These are phyloP conservation scores for Saturnispora gosingensis DNA, from an alignment of 805 yeast genomes.

Conservation along the genomic window DNA sequence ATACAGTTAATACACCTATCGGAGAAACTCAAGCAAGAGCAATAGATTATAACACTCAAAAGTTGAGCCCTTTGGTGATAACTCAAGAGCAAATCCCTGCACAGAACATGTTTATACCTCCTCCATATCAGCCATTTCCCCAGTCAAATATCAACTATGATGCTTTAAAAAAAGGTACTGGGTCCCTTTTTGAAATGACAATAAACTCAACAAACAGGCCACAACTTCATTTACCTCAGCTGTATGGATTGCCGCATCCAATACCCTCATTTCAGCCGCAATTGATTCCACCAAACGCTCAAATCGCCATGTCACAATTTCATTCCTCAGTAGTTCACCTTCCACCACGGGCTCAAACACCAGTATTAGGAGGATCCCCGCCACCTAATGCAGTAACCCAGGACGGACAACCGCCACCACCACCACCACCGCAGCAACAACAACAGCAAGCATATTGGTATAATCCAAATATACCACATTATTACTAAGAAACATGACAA, in stretches of 20 bases:
- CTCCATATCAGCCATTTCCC: neutral
- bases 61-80: neutral
- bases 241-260: neutral
- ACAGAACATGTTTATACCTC: neutral
- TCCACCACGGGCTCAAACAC: neutral
- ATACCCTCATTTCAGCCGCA: neutral
- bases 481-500: neutral
- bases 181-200: neutral
- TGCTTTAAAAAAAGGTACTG: neutral
- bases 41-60: neutral
- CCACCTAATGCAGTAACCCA: neutral
- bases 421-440: neutral
- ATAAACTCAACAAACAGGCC: neutral
- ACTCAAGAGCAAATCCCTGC: neutral
- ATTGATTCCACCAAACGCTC: neutral
- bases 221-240: neutral
- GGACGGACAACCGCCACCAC: neutral
- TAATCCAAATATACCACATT: neutral
- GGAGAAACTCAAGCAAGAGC: neutral
- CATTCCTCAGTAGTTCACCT: neutral
- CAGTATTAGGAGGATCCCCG: neutral
- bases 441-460: neutral
- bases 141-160: neutral
- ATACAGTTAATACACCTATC: neutral
- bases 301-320: neutral